Base-by-base conservation (phyloP, 2,329 filamentous ascomycete species). In the Lasiodiplodia gonubiensis region DNA sequence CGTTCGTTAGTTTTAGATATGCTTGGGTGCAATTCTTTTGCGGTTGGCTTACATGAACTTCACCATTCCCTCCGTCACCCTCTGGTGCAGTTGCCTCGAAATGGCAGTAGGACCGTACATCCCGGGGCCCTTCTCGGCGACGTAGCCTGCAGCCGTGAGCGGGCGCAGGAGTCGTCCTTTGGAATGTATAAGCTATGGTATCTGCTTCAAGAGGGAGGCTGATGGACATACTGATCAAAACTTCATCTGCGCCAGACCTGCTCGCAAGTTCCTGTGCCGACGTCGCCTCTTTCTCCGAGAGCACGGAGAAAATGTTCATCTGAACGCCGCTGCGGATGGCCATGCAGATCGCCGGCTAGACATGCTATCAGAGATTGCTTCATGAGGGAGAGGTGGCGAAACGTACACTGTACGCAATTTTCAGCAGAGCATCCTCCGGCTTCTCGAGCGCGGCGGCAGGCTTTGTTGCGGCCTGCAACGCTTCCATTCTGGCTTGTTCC, bases 21-120 rank as follows among this genome's bases (percentile, higher is more conserved):
- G 16, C 39, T 2, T 7, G 1, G 18, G 39, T n/a, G 5, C 2
- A 0, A 2, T 10, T 0, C 3, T 0, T 2, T 33, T 33, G 8
- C 39, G 5, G 14, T 2, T 18, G 39, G 14, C 39, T 18, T 18
- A 42, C 39, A 18, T 18, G 39, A 42, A 42, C 18, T 18, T 16
- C 18, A 42, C 18, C 39, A 42, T 42, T 42, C 14, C 39, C 39
- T 16, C 14, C 6, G 16, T 42, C 16, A 18, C 39, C 16, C 16
- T 8, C 14, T 42, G 39, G 39, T 18, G 16, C 14, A 42, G 39
- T 7, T 42, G 39, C 3, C 5, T 42, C 4, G 16, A 42, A 18
- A 18, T 18, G 14, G 14, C 16, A 5, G 39, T 42, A n/a, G 39
- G 14, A 2, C 39, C 39, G 16, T 42, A 42, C 0, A 42, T 7